A percentile compares a stretch with the other conserved stretches of the same genome.
These are phyloP conservation scores for Primulina eburnea DNA, from an alignment of 257 asterid genomes.

Conservation along the genomic window DNA sequence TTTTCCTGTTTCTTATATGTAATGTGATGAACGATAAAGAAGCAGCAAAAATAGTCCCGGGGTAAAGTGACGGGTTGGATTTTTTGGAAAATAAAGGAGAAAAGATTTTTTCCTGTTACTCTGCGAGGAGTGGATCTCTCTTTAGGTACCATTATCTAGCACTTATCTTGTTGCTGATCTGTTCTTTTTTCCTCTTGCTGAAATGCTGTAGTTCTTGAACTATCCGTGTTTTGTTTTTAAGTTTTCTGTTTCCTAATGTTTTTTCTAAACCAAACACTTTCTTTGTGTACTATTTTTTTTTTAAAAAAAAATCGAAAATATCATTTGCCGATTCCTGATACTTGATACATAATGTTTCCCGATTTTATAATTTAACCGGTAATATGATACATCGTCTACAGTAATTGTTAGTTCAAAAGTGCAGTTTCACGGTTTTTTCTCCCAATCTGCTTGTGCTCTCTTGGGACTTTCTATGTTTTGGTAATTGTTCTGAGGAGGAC, in stretches of 20 bases:
- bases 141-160: slow-evolving; percentile 35
- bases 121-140: slow-evolving; percentile 41
- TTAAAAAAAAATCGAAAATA: not conserved
- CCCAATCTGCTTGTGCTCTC: slow-evolving; percentile 6
- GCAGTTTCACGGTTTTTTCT: not conserved
- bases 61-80: not conserved
- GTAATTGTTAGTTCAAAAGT: not conserved
- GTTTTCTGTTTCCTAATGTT: not conserved
- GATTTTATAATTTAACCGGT: not conserved
- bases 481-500: not conserved
- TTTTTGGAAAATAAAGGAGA: slow-evolving; percentile 24
- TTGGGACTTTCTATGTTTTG: not conserved
- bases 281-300: not conserved
- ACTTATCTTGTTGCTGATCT: slow-evolving; percentile 29
- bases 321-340: slow-evolving; percentile 10
- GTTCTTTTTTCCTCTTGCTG: not conserved
- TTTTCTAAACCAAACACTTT: not conserved
- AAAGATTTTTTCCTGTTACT: slow-evolving; percentile 20
- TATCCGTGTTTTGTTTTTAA: slow-evolving; percentile 6
- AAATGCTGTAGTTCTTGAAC: not conserved
- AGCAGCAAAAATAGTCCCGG: not conserved
- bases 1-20: not conserved
- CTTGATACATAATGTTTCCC: not conserved
- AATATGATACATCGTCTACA: not conserved
- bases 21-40: not conserved